phyloP scores from a whole-genome alignment of 2,329 filamentous ascomycete species.

The Aspergillus oerlinghausenensis region DNA sequence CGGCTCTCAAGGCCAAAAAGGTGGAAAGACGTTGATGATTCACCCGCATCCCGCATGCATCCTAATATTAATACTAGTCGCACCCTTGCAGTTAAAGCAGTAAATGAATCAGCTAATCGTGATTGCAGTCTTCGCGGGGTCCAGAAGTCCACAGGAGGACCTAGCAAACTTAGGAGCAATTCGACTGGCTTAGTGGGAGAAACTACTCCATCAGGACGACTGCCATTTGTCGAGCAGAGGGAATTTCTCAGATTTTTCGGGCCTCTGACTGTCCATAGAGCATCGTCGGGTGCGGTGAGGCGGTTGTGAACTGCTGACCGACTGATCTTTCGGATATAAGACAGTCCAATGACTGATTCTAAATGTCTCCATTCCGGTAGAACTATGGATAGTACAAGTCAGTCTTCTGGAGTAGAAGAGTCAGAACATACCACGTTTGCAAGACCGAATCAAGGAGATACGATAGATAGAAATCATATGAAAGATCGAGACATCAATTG shows the following conservation, averaged over 20 bases:
- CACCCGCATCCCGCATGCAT: not conserved
- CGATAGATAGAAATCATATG: not conserved
- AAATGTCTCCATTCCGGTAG: not conserved
- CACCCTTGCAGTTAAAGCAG: not conserved
- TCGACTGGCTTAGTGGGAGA: not conserved
- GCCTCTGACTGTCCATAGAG: not conserved
- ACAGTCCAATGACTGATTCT: not conserved
- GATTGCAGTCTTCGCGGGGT: not conserved
- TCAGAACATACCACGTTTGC: not conserved
- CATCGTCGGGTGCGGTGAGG: constrained; percentile 20
- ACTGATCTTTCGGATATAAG: constrained; percentile 7
- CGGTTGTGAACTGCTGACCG: constrained; percentile 6
- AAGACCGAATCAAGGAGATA: not conserved
- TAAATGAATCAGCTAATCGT: not conserved
- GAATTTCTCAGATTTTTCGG: not conserved
- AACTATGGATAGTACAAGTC: not conserved
- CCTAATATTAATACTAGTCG: not conserved
- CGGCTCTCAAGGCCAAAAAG: not conserved
- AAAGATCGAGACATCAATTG: not conserved
- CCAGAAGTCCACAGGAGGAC: not conserved
- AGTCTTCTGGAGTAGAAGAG: not conserved
- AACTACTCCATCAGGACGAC: constrained; percentile 11
- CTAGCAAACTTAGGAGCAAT: not conserved
- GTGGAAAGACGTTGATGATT: not conserved
- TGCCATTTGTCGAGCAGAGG: constrained; percentile 10